These are phyloP conservation scores for Linnemannia exigua DNA, from an alignment of 192 early-diverging fungal species.

Conservation along the genomic window DNA sequence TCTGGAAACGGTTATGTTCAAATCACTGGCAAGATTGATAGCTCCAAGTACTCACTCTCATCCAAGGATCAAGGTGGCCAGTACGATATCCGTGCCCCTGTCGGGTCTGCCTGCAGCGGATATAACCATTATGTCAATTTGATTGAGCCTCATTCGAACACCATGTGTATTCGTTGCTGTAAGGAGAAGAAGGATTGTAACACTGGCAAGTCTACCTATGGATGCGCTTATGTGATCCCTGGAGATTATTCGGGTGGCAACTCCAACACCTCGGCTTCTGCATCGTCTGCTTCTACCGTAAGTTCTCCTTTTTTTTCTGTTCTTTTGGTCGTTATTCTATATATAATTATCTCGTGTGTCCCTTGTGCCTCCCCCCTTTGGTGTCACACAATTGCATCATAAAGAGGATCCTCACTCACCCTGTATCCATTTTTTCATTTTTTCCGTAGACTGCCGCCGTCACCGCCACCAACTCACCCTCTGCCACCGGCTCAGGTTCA, in stretches of 20 bases:
- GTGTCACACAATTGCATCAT: not conserved
- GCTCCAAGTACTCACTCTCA: constrained; percentile 39
- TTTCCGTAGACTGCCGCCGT: not conserved
- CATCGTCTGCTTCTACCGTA: constrained; percentile 3
- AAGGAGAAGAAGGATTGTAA: constrained; percentile 58
- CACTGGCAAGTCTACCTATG: constrained; percentile 58
- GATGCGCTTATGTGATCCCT: constrained; percentile 59
- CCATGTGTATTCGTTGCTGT: constrained; percentile 67
- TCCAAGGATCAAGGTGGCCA: constrained; percentile 64
- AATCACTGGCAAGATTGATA: constrained; percentile 65
- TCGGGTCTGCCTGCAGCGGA: constrained; percentile 57
- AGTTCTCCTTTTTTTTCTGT: not conserved
- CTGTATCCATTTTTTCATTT: not conserved
- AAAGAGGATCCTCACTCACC: not conserved
- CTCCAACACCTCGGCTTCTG: not conserved
- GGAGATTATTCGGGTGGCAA: constrained; percentile 60
- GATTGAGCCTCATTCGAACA: constrained; percentile 59
- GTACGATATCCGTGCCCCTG: constrained; percentile 61
- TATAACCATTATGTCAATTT: constrained; percentile 66
- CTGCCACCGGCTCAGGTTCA: not conserved
- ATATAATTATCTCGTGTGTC: not conserved
- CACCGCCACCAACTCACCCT: constrained; percentile 16
- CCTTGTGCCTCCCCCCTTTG: not conserved
- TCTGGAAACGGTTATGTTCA: constrained; percentile 62
- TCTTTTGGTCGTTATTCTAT: not conserved